These are phyloP conservation scores for Groenewaldozyma tartarivorans DNA, from an alignment of 805 yeast species.

Conservation along the genomic window DNA sequence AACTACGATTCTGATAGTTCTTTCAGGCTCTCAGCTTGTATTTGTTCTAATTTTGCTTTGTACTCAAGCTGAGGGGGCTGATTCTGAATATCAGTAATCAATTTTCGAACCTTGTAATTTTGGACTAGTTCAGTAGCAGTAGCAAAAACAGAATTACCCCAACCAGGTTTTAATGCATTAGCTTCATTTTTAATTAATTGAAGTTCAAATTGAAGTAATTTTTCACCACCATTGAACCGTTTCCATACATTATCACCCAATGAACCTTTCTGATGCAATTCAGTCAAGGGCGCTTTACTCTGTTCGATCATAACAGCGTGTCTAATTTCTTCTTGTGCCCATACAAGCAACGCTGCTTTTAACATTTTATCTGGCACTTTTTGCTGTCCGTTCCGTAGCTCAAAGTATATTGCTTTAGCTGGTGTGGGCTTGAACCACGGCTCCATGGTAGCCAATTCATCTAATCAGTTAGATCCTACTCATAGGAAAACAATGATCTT, in stretches of 20 bases:
- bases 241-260: conserved; percentile 85
- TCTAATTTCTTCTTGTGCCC: conserved; percentile 84
- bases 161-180: conserved; percentile 60
- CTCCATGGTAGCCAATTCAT: conserved; percentile 46
- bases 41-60: conserved; percentile 13
- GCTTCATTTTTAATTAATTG: conserved; percentile 69
- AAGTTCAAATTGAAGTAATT: conserved; percentile 73
- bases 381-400: conserved; percentile 41
- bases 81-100: conserved; percentile 33
- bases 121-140: conserved; percentile 78
- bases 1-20: not conserved
- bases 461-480: too few species aligned
- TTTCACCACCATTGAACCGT: conserved; percentile 66
- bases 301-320: conserved; percentile 78
- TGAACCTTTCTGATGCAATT: conserved; percentile 76
- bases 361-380: conserved; percentile 70
- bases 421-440: conserved; percentile 65
- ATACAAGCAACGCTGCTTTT: conserved; percentile 55
- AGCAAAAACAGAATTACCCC: conserved; percentile 70
- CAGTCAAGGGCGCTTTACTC: conserved; percentile 55
- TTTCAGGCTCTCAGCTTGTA: conserved; percentile 9
- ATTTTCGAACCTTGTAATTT: conserved; percentile 82
- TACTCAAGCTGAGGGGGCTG: conserved; percentile 18
- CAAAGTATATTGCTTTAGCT: conserved; percentile 52
- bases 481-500: not conserved